These are phyloP conservation scores for Hyaloscypha hepaticicola DNA, from an alignment of 495 filamentous ascomycete genomes.

Conservation along the genomic window DNA sequence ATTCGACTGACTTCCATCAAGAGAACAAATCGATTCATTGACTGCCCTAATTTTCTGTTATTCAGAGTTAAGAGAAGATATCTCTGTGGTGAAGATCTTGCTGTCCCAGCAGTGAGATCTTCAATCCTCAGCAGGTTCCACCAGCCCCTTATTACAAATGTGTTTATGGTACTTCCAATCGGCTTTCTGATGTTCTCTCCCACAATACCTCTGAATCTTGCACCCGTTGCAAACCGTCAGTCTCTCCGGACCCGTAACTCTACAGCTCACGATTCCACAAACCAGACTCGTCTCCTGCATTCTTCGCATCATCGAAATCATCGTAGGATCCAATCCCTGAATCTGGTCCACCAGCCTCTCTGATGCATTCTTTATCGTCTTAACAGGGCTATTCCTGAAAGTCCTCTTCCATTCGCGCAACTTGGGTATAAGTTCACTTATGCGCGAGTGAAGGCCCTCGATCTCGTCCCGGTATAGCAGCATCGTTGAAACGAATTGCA, in stretches of 20 bases:
- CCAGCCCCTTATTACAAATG: constrained; percentile 27
- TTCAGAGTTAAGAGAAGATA: too few species aligned
- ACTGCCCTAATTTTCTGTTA: too few species aligned
- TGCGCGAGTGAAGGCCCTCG: constrained; percentile 14
- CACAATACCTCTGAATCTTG: constrained; percentile 27
- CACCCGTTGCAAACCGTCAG: constrained; percentile 23
- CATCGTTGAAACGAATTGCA: constrained; percentile 27
- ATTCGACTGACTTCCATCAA: too few species aligned
- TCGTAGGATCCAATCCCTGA: constrained; percentile 16
- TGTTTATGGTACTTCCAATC: constrained; percentile 30
- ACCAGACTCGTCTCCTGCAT: constrained; percentile 22
- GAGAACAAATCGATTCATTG: too few species aligned
- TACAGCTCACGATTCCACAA: constrained; percentile 17
- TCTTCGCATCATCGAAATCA: constrained; percentile 12
- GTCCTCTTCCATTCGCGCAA: constrained; percentile 13
- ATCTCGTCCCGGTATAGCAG: constrained; percentile 23
- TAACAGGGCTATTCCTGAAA: constrained; percentile 15
- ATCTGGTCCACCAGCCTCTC: constrained; percentile 27
- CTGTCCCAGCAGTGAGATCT: background rate
- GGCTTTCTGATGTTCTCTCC: constrained; percentile 26
- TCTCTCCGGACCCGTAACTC: background rate
- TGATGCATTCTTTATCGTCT: constrained; percentile 19
- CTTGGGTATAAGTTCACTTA: constrained; percentile 21
- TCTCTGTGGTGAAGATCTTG: background rate
- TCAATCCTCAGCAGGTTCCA: constrained; percentile 1